These are phyloP conservation scores for Prunus mongolica DNA, from an alignment of 306 rosid genomes.

Conservation along the genomic window DNA sequence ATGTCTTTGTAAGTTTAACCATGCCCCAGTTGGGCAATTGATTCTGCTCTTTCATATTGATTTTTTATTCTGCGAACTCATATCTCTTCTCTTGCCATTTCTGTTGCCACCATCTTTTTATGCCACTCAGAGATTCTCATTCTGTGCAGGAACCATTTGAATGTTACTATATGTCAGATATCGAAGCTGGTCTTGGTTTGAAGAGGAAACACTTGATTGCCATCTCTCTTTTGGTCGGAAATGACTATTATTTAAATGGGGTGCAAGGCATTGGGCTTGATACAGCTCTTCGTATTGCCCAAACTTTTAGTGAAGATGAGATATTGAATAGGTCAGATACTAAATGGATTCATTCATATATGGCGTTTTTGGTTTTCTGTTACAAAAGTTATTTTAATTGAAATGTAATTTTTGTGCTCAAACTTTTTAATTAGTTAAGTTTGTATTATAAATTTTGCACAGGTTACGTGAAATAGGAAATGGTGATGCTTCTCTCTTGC, in stretches of 20 bases:
- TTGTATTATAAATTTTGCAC: slow-evolving; percentile 26
- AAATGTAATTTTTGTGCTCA: neutral
- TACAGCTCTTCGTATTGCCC: slow-evolving; percentile 71
- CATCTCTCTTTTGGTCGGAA: slow-evolving; percentile 82
- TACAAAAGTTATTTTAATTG: neutral
- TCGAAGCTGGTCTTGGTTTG: slow-evolving; percentile 85
- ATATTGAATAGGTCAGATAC: slow-evolving; percentile 59
- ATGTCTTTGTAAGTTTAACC: neutral
- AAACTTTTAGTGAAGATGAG: slow-evolving; percentile 65
- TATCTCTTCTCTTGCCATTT: neutral
- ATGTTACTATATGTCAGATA: slow-evolving; percentile 80
- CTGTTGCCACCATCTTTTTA: neutral
- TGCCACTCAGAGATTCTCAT: slow-evolving; percentile 28
- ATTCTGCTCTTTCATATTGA: neutral
- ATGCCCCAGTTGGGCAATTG: neutral
- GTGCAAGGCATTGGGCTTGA: slow-evolving; percentile 85
- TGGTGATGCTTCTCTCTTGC: slow-evolving; percentile 39
- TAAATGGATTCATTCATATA: neutral
- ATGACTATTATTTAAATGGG: slow-evolving; percentile 76
- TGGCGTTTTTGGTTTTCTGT: neutral
- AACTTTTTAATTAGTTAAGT: neutral
- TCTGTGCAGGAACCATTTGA: slow-evolving; percentile 83
- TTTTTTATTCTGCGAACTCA: neutral
- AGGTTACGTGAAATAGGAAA: slow-evolving; percentile 76
- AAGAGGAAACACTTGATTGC: slow-evolving; percentile 86